phyloP scores from a whole-genome alignment of 2,329 filamentous ascomycete species.

The Talaromyces sp. region DNA sequence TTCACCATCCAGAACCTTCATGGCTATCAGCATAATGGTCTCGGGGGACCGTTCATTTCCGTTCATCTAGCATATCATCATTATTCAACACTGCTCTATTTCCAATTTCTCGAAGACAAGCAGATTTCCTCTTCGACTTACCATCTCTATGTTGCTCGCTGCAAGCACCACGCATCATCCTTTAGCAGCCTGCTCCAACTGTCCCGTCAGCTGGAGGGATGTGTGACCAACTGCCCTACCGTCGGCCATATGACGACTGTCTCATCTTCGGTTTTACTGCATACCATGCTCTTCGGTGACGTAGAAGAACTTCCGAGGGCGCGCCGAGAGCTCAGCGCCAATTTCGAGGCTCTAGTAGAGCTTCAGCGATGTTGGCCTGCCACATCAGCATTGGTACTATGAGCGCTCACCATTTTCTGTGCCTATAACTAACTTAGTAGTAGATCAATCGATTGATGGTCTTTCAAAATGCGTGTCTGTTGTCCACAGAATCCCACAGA shows the following conservation, averaged over 20 bases:
- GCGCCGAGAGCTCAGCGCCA: neutral
- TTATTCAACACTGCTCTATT: slow-evolving; percentile 1
- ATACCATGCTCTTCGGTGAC: neutral
- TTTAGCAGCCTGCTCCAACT: neutral
- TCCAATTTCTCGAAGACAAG: neutral
- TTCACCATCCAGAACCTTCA: neutral
- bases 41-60: neutral
- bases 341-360: slow-evolving; percentile 4
- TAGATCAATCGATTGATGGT: slow-evolving; percentile 4
- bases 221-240: neutral
- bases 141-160: neutral
- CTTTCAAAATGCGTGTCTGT: neutral
- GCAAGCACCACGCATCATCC: slow-evolving; percentile 1
- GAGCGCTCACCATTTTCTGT: neutral
- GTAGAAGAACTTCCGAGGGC: neutral
- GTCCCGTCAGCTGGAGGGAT: neutral
- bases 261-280: neutral
- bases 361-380: neutral
- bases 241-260: neutral
- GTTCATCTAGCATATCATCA: slow-evolving; percentile 4
- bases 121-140: neutral
- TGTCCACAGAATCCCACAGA: slow-evolving; percentile 2
- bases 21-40: neutral
- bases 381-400: neutral
- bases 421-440: neutral